Conservation (phyloP, 2,329 filamentous ascomycete genomes). For the Xylaria sp. region DNA sequence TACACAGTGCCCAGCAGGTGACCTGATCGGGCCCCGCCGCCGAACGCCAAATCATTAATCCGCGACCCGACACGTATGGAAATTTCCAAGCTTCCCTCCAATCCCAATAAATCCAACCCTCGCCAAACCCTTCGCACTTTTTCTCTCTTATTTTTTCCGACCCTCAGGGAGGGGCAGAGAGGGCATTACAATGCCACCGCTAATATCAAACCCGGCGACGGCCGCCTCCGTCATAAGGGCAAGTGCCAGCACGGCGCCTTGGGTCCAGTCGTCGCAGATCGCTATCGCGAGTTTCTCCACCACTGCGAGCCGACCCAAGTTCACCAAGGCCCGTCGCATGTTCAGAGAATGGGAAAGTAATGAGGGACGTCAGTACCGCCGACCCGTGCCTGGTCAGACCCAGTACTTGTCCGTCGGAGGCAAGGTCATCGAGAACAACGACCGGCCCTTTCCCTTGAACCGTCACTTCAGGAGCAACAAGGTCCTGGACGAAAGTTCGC, state of each 20-base stretch:
- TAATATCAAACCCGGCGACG: conserved; percentile 21
- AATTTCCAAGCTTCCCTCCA: conserved; percentile 10
- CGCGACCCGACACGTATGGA: conserved; percentile 11
- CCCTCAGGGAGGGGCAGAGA: conserved; percentile 16
- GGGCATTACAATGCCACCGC: conserved; percentile 26
- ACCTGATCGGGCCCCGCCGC: background rate
- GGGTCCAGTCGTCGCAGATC: conserved; percentile 2
- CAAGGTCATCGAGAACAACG: background rate
- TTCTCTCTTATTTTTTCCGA: conserved; percentile 2
- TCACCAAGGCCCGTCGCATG: conserved; percentile 21
- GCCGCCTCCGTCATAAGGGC: conserved; percentile 9
- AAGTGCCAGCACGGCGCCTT: conserved; percentile 9
- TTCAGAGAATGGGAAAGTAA: conserved; percentile 24
- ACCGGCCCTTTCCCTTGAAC: conserved; percentile 68
- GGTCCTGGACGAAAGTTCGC: conserved; percentile 67
- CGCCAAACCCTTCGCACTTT: background rate
- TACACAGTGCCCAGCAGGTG: background rate
- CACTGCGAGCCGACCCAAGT: conserved; percentile 24
- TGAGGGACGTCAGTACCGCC: conserved; percentile 13
- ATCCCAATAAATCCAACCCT: conserved; percentile 7
- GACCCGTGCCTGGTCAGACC: conserved; percentile 4
- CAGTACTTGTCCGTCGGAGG: conserved; percentile 18
- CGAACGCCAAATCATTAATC: conserved; percentile 17
- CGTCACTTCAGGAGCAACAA: conserved; percentile 61
- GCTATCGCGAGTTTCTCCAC: conserved; percentile 28